A percentile compares a stretch with the other conserved stretches of the same genome.
Evolutionary conservation across 495 filamentous ascomycete genomes (phyloP).

Genomic region (Trichoderma erinaceum): DNA sequence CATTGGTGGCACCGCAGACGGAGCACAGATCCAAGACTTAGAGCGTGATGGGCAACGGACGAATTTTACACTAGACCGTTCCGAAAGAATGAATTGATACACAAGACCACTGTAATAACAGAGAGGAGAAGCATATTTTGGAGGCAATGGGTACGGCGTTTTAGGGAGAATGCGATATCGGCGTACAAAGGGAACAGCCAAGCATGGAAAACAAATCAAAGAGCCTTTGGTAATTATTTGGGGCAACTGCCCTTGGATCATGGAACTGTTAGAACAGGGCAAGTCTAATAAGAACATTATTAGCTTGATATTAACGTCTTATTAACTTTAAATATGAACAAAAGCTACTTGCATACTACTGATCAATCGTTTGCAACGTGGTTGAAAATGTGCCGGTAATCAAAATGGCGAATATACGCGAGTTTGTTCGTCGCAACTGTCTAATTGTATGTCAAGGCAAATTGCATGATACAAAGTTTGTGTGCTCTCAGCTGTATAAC

Average conservation of each 20-base stretch:
- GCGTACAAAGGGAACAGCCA: background rate
- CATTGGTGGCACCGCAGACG: background rate
- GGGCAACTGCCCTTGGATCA: background rate
- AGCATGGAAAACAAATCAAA: background rate
- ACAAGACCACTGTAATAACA: background rate
- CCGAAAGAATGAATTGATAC: background rate
- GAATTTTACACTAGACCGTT: background rate
- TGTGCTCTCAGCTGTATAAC: too few relatives aligned
- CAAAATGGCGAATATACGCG: background rate
- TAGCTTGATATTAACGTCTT: background rate
- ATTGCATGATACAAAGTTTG: too few relatives aligned
- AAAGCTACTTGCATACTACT: too few relatives aligned
- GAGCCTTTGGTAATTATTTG: background rate
- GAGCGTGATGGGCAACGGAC: background rate
- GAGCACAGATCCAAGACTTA: background rate
- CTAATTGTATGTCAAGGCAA: background rate
- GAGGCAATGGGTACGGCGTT: background rate
- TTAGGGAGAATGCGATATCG: background rate
- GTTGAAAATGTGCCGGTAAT: background rate
- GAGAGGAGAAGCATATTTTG: background rate
- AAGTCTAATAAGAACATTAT: background rate
- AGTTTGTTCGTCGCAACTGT: background rate
- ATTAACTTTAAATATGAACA: too few relatives aligned
- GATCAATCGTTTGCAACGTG: too few relatives aligned
- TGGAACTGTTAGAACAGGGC: background rate